phyloP scores from a whole-genome alignment of 73 alveolate species.

The Effrenium voratum region DNA sequence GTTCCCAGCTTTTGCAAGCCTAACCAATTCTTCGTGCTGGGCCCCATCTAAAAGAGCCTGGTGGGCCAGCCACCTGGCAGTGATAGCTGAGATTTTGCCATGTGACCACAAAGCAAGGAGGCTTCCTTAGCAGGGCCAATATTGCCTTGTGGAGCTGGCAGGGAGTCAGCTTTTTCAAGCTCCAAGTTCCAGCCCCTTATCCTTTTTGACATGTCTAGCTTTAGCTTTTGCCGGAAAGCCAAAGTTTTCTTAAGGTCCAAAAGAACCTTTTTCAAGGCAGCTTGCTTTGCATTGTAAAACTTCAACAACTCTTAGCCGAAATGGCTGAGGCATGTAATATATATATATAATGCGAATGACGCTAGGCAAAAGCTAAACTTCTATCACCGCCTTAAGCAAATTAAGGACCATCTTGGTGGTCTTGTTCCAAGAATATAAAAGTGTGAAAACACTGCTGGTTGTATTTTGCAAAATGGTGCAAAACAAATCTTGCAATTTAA shows the following conservation, averaged over 20 bases:
- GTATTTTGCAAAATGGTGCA: too few relatives aligned
- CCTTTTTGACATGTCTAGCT: not conserved
- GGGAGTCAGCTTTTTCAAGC: not conserved
- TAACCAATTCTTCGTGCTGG: not conserved
- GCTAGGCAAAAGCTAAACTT: too few relatives aligned
- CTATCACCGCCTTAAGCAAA: too few relatives aligned
- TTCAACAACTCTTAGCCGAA: too few relatives aligned
- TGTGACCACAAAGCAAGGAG: constrained; percentile 7
- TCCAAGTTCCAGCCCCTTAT: not conserved
- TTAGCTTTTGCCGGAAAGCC: too few relatives aligned
- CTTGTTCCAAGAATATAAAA: too few relatives aligned
- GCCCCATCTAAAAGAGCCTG: not conserved
- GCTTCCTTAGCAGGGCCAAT: not conserved
- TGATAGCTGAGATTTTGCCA: not conserved
- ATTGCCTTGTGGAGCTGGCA: not conserved
- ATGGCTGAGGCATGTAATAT: too few relatives aligned
- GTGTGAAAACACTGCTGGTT: too few relatives aligned
- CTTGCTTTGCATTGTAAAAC: not conserved
- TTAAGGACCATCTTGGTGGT: too few relatives aligned
- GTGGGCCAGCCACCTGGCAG: not conserved
- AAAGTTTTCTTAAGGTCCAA: too few relatives aligned
- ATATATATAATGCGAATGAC: too few relatives aligned
- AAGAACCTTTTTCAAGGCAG: not conserved
- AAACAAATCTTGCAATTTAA: too few relatives aligned
- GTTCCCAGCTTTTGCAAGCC: not conserved